phyloP scores from a whole-genome alignment of 148 eudicot genomes.

The Rhododendron kiyosumense region DNA sequence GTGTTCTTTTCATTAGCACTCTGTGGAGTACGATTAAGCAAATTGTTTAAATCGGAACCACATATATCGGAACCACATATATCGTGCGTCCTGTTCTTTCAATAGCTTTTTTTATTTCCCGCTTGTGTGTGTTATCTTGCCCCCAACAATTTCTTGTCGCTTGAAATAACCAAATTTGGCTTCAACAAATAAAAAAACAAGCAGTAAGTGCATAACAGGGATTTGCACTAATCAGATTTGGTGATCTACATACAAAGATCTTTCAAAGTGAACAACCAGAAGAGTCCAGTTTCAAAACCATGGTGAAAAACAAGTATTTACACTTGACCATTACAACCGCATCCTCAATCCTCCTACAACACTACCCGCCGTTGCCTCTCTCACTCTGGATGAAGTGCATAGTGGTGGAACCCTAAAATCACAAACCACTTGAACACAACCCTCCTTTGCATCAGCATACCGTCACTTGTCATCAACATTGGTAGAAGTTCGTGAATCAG shows the following conservation, averaged over 20 bases:
- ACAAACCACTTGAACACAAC: neutral
- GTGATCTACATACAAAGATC: neutral
- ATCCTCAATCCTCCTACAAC: neutral
- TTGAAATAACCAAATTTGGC: neutral
- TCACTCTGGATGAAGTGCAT: neutral
- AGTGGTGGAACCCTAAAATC: neutral
- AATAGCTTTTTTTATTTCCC: no score
- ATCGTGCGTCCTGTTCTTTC: no score
- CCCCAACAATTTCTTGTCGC: neutral
- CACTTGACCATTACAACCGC: neutral
- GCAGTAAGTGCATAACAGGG: no score
- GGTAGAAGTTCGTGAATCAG: slow-evolving; percentile 13
- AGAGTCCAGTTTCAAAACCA: neutral
- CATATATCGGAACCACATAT: no score
- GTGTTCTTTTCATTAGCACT: no score
- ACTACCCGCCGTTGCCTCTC: neutral
- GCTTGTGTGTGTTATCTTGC: neutral
- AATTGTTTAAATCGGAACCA: no score
- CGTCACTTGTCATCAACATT: neutral
- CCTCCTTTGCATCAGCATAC: neutral
- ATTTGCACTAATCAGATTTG: neutral
- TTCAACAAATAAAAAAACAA: neutral
- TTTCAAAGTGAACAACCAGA: neutral
- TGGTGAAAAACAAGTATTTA: neutral
- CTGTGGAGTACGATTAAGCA: no score